Evolutionary conservation across 257 asterid species (phyloP), one percentile per base, ranked within the genome.

Genomic region (Solanum clarkiae): DNA sequence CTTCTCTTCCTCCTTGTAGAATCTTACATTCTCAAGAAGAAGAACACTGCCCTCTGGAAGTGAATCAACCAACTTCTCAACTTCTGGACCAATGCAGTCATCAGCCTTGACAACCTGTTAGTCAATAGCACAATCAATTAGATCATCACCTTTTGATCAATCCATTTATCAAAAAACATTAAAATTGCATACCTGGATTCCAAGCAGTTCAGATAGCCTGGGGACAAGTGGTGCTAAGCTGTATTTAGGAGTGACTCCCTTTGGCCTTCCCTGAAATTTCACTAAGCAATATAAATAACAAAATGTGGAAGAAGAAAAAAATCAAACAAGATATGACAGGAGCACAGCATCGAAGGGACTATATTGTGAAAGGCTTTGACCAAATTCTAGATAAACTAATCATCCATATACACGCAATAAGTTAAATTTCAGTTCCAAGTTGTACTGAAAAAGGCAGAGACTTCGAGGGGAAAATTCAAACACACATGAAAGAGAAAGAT

Each of bases 1-100:
- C 90, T 95, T 92, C 87, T 95, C 98, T 92, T 95, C 97, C 92
- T 95, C 98, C 87, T 93, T 93, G 92, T 95, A 93, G 86, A 95
- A 95, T 88, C 98, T 89, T 87, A 95, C 98, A 65, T 95, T 95
- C 93, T 95, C 98, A 6, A 95, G 97, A 82, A 95, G 91, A 80
- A 93, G 94, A 85, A 95, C 95, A 8, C 94, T 85, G 24, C 97
- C 97, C 20, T 93, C 98, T 10, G 93, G 91, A 45, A 94, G 92
- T 83, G 93, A 85, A 84, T 93, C 92, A 26, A 93, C 98, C 92
- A 92, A 86, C 82, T 93, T 93, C 66, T 93, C 97, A 22, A 95
- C 98, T 86, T 93, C 97, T 7, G 93, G 94, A 51, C 97, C 98
- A 90, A 95, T 89, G 91, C 94, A 91, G 87, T 95, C 97, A 82